These are phyloP conservation scores for Grosmannia clavigera DNA, from an alignment of 2,329 filamentous ascomycete species.

Conservation along the genomic window DNA sequence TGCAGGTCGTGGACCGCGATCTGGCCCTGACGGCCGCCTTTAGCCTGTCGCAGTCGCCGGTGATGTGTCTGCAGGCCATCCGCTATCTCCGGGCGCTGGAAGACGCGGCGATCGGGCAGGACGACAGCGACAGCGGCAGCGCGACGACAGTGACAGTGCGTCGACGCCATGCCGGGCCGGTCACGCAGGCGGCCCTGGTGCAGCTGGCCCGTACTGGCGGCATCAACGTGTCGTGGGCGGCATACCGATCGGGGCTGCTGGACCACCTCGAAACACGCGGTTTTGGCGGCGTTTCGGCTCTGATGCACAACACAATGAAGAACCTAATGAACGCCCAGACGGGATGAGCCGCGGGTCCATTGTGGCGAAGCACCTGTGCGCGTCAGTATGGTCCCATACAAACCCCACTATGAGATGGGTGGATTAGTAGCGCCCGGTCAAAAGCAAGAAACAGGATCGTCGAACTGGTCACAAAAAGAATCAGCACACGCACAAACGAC, in stretches of 20 bases:
- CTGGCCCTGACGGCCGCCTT: slow-evolving; percentile 38
- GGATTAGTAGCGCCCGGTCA: no score
- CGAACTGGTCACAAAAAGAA: not conserved
- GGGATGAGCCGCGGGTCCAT: not conserved
- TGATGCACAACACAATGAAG: slow-evolving; percentile 76
- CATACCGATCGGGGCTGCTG: slow-evolving; percentile 64
- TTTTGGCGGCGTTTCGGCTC: slow-evolving; percentile 50
- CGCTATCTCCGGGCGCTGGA: slow-evolving; percentile 43
- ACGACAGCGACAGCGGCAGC: slow-evolving; percentile 12
- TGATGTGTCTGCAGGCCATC: slow-evolving; percentile 43
- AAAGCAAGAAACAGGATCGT: not conserved
- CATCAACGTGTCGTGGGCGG: slow-evolving; percentile 54
- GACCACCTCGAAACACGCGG: slow-evolving; percentile 52
- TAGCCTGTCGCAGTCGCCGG: slow-evolving; percentile 45
- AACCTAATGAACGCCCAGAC: slow-evolving; percentile 42
- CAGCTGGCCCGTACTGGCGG: slow-evolving; percentile 54
- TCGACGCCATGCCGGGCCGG: slow-evolving; percentile 51
- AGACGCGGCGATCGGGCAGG: slow-evolving; percentile 34
- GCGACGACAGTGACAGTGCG: slow-evolving; percentile 16
- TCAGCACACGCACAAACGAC: not conserved
- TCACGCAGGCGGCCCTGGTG: slow-evolving; percentile 54
- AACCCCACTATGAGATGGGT: not conserved
- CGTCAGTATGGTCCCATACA: not conserved
- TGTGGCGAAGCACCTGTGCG: not conserved
- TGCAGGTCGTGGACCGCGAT: slow-evolving; percentile 32